Evolutionary conservation across 352 stramenopile species (phyloP), one percentile per base, ranked within the genome.

Genomic region (Phytophthora capsici): DNA sequence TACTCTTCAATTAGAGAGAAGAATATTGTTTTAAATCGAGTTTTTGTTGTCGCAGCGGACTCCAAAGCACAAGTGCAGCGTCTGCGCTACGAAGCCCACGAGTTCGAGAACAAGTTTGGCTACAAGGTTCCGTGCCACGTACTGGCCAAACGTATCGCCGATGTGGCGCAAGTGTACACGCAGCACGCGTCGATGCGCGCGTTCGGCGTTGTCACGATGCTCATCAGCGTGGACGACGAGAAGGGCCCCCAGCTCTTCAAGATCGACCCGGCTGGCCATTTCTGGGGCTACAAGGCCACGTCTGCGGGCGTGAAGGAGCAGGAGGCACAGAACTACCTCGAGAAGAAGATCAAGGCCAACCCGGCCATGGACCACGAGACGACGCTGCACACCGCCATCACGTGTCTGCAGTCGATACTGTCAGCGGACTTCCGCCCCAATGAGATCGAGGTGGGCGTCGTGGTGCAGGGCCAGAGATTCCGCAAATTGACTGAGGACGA

Each of bases 261-360:
- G 88, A 86, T 99, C 10, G 98, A 99, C 84, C 98, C 97, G 22
- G 97, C 97, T 12, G 98, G 98, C n/a, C 96, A 99, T 76, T 99
- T 95, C 67, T 94, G 98, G 67, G 97, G 97, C 37, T 94, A 94
- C 84, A 94, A 92, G 73, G 97, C 95, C 36, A 97, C 95, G 5
- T 91, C 97, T 7, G 88, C 93, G 1, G 98, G 98, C 17, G 78
- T 91, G 13, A 99, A 99, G 84, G 95, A 99, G 69, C 96, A 99
- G 81, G 97, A 99, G 80, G 97, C 97, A 26, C 97, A 98, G 64
- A 99, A 99, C 77, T 99, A 98, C 84, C 86, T 99, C 43, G 98
- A 99, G 82, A 99, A 99, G 80, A 97, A 98, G 80, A 89, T 98
- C 23, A 96, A 96, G 79, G 82, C 85, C 50, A 94, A 96, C 70